These are phyloP conservation scores for Cordyceps farinosa DNA, from an alignment of 2,329 filamentous ascomycete species.

Conservation along the genomic window DNA sequence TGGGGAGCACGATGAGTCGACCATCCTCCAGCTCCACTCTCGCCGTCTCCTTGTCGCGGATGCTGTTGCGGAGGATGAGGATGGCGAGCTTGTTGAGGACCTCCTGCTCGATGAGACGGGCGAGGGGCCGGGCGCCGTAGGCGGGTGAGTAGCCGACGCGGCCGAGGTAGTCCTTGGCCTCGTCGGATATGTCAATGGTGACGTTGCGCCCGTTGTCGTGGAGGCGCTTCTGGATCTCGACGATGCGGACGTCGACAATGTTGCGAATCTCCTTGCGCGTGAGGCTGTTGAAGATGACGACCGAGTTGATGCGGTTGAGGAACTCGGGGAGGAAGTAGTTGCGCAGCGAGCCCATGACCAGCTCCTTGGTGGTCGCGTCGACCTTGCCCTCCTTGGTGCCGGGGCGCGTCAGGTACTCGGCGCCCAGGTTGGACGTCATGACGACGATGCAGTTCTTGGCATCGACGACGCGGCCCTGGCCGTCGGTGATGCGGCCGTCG, in stretches of 20 bases:
- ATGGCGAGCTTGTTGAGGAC: slow-evolving; percentile 92
- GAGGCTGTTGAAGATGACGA: slow-evolving; percentile 97
- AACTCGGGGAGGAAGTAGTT: slow-evolving; percentile 98
- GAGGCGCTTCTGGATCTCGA: slow-evolving; percentile 90
- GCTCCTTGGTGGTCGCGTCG: slow-evolving; percentile 76
- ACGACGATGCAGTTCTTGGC: slow-evolving; percentile 98
- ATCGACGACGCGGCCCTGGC: slow-evolving; percentile 91
- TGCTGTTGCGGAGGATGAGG: slow-evolving; percentile 78
- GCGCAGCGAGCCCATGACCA: slow-evolving; percentile 86
- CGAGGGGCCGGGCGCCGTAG: slow-evolving; percentile 86
- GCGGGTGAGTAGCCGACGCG: slow-evolving; percentile 89
- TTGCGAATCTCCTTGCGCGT: slow-evolving; percentile 84
- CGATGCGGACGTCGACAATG: slow-evolving; percentile 87
- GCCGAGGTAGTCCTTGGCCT: slow-evolving; percentile 91
- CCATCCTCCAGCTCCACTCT: slow-evolving; percentile 75
- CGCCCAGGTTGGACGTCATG: slow-evolving; percentile 97
- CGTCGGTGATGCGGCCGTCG: slow-evolving; percentile 96
- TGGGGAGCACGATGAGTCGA: slow-evolving; percentile 76
- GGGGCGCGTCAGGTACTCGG: slow-evolving; percentile 83
- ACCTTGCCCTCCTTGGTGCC: slow-evolving; percentile 77
- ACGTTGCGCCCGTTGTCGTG: slow-evolving; percentile 81
- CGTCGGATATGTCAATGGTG: slow-evolving; percentile 72
- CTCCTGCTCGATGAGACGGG: slow-evolving; percentile 92
- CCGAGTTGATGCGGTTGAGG: slow-evolving; percentile 93
- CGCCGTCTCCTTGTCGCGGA: slow-evolving; percentile 82